These are phyloP conservation scores for Tanozyma kutaoensis DNA, from an alignment of 805 yeast genomes.

Conservation along the genomic window DNA sequence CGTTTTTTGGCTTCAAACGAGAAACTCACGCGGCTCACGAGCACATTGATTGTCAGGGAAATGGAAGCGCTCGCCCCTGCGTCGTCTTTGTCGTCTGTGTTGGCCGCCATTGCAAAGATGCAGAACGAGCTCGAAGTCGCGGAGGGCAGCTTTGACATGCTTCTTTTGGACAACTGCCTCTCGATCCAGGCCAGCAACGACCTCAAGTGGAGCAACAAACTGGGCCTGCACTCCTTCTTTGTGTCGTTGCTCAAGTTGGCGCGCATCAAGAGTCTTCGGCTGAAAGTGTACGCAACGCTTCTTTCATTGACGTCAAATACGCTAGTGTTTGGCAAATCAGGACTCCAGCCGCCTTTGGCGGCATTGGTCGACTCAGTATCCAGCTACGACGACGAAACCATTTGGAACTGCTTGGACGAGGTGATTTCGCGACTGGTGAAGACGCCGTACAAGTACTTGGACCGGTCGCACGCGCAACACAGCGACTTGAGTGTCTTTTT, in stretches of 20 bases:
- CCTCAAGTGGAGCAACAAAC: conserved; percentile 69
- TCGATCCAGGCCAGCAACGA: conserved; percentile 43
- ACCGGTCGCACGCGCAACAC: conserved; percentile 23
- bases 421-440: conserved; percentile 55
- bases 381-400: conserved; percentile 9
- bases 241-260: background rate
- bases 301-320: conserved; percentile 38
- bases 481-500: conserved; percentile 18
- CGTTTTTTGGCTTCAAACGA: conserved; percentile 28
- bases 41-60: conserved; percentile 28
- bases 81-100: conserved; percentile 8
- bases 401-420: conserved; percentile 67
- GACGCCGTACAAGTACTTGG: conserved; percentile 79
- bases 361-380: conserved; percentile 39
- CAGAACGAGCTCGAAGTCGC: conserved; percentile 11
- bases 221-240: conserved; percentile 42
- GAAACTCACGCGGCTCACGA: conserved; percentile 34
- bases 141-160: conserved; percentile 43
- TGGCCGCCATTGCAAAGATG: conserved; percentile 2
- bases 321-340: conserved; percentile 36
- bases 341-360: conserved; percentile 39
- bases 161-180: conserved; percentile 45
- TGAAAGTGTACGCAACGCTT: too few relatives aligned
- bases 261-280: too few relatives aligned
- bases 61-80: conserved; percentile 10